phyloP scores from a whole-genome alignment of 1,284 basidiomycete species.

The Calocybe gambosa region DNA sequence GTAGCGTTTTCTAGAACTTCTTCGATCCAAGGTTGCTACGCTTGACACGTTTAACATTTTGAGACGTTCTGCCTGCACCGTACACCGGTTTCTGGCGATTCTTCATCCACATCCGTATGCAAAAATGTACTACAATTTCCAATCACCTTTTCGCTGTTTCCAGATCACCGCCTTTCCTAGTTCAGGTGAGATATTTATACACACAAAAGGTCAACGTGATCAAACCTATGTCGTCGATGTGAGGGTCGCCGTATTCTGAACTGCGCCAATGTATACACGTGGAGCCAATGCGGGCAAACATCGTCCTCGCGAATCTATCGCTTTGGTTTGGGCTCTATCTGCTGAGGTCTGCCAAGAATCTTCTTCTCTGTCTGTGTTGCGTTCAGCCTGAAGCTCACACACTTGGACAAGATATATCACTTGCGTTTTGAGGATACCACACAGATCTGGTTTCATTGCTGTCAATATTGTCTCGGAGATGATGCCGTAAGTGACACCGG shows the following conservation, averaged over 20 bases:
- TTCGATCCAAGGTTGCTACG: not conserved
- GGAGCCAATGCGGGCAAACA: not conserved
- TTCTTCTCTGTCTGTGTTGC: too few relatives aligned
- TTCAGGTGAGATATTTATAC: not conserved
- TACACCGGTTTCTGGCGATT: too few relatives aligned
- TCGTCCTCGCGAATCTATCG: not conserved
- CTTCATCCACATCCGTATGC: not conserved
- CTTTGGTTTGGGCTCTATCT: not conserved
- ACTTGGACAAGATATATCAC: not conserved
- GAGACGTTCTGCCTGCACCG: not conserved
- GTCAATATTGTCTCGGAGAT: not conserved
- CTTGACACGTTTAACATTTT: not conserved
- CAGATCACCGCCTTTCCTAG: not conserved
- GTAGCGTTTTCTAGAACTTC: not conserved
- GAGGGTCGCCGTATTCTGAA: not conserved
- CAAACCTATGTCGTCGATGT: not conserved
- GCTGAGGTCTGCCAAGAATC: too few relatives aligned
- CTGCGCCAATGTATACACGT: conserved; percentile 1
- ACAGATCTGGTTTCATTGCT: not conserved
- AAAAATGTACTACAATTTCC: not conserved
- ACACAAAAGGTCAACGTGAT: too few relatives aligned
- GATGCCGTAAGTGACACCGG: not conserved
- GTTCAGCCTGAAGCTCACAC: too few relatives aligned
- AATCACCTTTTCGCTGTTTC: not conserved
- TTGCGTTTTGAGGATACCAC: not conserved